Evolutionary conservation across 2,329 filamentous ascomycete species (phyloP).

Genomic region (Fusarium sp.): DNA sequence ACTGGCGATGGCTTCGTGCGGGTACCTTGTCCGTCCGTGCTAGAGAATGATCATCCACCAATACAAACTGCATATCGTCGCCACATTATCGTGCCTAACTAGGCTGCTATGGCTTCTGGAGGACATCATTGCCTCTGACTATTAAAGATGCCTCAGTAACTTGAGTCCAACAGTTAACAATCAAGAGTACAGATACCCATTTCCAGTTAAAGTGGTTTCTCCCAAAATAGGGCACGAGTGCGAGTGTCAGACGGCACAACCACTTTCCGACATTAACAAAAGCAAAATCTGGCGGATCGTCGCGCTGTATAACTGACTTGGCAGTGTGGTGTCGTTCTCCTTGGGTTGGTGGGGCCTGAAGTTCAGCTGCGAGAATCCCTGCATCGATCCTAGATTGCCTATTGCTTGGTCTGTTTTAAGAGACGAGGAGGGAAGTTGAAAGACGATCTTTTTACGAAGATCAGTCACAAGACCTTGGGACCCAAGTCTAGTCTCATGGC

Average conservation of each 20-base stretch:
- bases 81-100: conserved; percentile 1
- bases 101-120: not conserved
- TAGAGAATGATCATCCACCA: conserved; percentile 16
- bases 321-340: conserved; percentile 13
- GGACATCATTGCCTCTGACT: not conserved
- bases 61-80: conserved; percentile 8
- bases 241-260: conserved; percentile 48
- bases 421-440: conserved; percentile 32
- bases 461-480: conserved; percentile 32
- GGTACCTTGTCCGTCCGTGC: conserved; percentile 34
- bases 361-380: conserved; percentile 45
- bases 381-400: conserved; percentile 29
- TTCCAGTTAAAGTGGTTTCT: not conserved
- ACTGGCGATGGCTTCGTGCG: conserved; percentile 41
- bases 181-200: not conserved
- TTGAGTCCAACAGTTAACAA: not conserved
- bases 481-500: conserved; percentile 9
- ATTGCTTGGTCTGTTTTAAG: conserved; percentile 19
- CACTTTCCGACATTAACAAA: conserved; percentile 30
- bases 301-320: conserved; percentile 1
- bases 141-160: not conserved
- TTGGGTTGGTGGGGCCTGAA: conserved; percentile 26
- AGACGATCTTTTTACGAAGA: conserved; percentile 35
- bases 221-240: conserved; percentile 32
- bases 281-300: conserved; percentile 17